phyloP scores from a whole-genome alignment of 1,284 basidiomycete species.

The Inonotus hispidus region DNA sequence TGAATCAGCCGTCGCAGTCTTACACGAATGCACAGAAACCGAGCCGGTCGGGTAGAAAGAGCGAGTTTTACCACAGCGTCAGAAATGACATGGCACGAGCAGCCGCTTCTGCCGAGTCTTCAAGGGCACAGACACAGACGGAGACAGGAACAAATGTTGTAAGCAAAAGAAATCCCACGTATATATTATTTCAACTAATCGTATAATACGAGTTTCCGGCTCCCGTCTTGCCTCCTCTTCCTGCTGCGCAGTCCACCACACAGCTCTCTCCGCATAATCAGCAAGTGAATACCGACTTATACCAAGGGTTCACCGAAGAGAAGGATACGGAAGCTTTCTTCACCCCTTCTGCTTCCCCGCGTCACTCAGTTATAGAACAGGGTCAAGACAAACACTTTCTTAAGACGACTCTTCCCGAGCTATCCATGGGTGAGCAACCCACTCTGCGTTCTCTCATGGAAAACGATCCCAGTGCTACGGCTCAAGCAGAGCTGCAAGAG shows the following conservation, averaged over 20 bases:
- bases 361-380: constrained; percentile 18
- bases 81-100: constrained; percentile 16
- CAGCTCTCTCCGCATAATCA: background rate
- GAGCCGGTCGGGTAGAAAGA: constrained; percentile 26
- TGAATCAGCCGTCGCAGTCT: constrained; percentile 51
- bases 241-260: background rate
- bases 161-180: too few species aligned
- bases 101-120: constrained; percentile 6
- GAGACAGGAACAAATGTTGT: too few species aligned
- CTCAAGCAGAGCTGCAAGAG: background rate
- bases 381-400: background rate
- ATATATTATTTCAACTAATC: too few species aligned
- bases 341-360: constrained; percentile 26
- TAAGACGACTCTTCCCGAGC: background rate
- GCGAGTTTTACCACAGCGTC: constrained; percentile 21
- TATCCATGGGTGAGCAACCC: background rate
- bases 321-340: constrained; percentile 27
- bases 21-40: constrained; percentile 35
- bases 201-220: background rate
- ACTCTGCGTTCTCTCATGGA: background rate
- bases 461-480: background rate
- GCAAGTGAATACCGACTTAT: too few species aligned
- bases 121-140: too few species aligned
- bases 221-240: background rate
- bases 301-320: too few species aligned